Percentiles rank a stretch among this genome's conserved stretches.
phyloP scores from a whole-genome alignment of 208 protist species.

The Entamoeba histolytica region DNA sequence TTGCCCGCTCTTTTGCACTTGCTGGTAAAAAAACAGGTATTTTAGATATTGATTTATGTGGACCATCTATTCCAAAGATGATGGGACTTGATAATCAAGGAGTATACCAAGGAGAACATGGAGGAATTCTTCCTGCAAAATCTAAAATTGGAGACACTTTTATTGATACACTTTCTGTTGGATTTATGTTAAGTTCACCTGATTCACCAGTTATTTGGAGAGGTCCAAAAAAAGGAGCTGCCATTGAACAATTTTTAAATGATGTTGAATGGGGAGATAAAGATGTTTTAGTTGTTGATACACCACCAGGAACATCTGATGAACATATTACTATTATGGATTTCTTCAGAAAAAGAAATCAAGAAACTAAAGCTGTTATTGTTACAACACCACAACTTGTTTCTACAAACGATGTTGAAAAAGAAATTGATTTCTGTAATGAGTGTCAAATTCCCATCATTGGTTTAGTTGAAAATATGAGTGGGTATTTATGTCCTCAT shows the following conservation, averaged over 20 bases:
- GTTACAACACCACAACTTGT: constrained; percentile 46
- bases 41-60: constrained; percentile 96
- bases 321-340: constrained; percentile 25
- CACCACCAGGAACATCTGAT: constrained; percentile 95
- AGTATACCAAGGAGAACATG: neutral
- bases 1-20: constrained; percentile 62
- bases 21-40: constrained; percentile 60
- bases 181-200: constrained; percentile 4
- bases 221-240: constrained; percentile 15
- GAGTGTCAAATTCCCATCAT: constrained; percentile 75
- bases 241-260: constrained; percentile 28
- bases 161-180: constrained; percentile 18
- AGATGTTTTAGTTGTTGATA: constrained; percentile 94
- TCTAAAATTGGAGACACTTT: neutral
- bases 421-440: constrained; percentile 89
- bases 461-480: constrained; percentile 99
- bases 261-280: constrained; percentile 47
- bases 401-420: constrained; percentile 80
- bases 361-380: neutral
- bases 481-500: constrained; percentile 35
- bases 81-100: constrained; percentile 58
- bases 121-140: neutral
- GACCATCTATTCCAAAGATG: constrained; percentile 78
- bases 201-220: constrained; percentile 29
- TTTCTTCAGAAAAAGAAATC: neutral